phyloP scores from a whole-genome alignment of 2,329 filamentous ascomycete genomes.

The Pseudodiploospora longispora region DNA sequence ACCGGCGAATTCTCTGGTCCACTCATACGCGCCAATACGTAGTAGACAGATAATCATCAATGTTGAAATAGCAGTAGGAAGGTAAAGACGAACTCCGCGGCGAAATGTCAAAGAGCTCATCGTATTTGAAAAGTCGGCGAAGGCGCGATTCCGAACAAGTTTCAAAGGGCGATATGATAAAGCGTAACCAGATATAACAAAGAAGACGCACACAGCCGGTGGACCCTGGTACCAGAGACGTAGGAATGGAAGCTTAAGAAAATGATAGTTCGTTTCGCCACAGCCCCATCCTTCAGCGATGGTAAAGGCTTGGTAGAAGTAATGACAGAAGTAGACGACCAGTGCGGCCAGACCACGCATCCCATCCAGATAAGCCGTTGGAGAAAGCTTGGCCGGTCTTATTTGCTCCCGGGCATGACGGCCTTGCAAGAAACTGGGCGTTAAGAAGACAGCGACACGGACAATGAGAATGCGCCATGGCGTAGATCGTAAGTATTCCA shows the following conservation, averaged over 20 bases:
- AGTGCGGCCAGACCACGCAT: conserved; percentile 49
- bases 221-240: conserved; percentile 47
- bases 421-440: conserved; percentile 46
- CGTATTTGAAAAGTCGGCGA: conserved; percentile 32
- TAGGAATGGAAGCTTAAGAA: conserved; percentile 46
- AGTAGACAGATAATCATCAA: conserved; percentile 37
- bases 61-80: conserved; percentile 43
- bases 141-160: conserved; percentile 30
- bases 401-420: conserved; percentile 32
- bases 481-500: conserved; percentile 21
- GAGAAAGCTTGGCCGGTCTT: conserved; percentile 34
- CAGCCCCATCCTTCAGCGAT: conserved; percentile 44
- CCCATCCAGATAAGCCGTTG: conserved; percentile 51
- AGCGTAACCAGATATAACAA: conserved; percentile 55
- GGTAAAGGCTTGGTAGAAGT: conserved; percentile 43
- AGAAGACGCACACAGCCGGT: conserved; percentile 53
- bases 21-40: conserved; percentile 39
- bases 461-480: conserved; percentile 30
- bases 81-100: conserved; percentile 42
- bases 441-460: conserved; percentile 35
- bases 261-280: conserved; percentile 33
- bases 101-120: conserved; percentile 45
- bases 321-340: conserved; percentile 50
- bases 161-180: conserved; percentile 46
- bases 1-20: conserved; percentile 36